phyloP scores from a whole-genome alignment of 2,329 filamentous ascomycete species.

The Arachnomyces sp. region DNA sequence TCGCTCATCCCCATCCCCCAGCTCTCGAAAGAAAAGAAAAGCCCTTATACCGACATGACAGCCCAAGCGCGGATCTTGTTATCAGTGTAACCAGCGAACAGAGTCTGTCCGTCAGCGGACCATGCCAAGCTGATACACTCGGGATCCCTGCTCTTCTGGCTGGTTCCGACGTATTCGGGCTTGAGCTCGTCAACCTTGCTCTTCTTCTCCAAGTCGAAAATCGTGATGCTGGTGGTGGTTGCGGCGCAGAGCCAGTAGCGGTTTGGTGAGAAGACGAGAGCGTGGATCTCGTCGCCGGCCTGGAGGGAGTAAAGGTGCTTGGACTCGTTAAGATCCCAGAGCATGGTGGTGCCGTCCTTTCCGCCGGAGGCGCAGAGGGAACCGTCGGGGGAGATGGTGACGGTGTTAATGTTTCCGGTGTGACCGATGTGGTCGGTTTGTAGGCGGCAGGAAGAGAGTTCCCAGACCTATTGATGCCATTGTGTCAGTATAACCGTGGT shows the following conservation, averaged over 20 bases:
- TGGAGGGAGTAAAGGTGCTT: conserved; percentile 99
- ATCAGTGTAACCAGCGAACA: conserved; percentile 99
- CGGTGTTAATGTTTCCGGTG: conserved; percentile 99
- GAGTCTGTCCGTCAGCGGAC: conserved; percentile 96
- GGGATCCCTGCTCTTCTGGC: conserved; percentile 98
- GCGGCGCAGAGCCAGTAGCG: conserved; percentile 99
- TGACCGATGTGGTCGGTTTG: conserved; percentile 99
- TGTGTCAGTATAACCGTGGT: conserved; percentile 18
- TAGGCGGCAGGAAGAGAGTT: conserved; percentile 97
- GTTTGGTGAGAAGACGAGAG: conserved; percentile 99
- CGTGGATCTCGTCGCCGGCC: conserved; percentile 99
- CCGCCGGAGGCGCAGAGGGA: conserved; percentile 98
- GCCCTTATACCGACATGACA: conserved; percentile 79
- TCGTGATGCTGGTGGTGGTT: conserved; percentile 96
- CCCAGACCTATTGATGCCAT: conserved; percentile 69
- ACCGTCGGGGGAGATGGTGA: conserved; percentile 99
- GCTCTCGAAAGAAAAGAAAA: conserved; percentile 18
- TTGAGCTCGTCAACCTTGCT: conserved; percentile 99
- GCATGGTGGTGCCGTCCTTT: conserved; percentile 99
- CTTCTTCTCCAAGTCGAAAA: conserved; percentile 99
- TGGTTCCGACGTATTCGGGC: conserved; percentile 89
- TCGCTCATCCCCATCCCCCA: conserved; percentile 36
- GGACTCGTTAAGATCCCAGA: conserved; percentile 99
- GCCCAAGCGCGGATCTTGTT: conserved; percentile 98
- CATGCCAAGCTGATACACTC: conserved; percentile 97